A percentile compares a stretch with the other conserved stretches of the same genome.
Evolutionary conservation across 2,329 filamentous ascomycete genomes (phyloP).

Genomic region (Scorias spongiosa): DNA sequence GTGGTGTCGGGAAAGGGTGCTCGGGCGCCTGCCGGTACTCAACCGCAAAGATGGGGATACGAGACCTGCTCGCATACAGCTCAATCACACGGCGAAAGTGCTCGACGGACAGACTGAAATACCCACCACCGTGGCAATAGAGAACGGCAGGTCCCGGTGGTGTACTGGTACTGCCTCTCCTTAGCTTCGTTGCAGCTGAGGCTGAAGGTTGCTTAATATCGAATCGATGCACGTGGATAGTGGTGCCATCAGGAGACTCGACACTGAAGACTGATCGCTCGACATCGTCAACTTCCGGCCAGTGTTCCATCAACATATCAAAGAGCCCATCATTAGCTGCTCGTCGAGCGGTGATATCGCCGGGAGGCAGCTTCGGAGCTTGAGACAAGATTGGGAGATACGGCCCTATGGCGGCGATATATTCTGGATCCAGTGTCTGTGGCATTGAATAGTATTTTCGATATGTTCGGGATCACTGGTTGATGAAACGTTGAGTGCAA

Average conservation of each 20-base stretch:
- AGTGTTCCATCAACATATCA: conserved; percentile 1
- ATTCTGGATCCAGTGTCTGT: neutral
- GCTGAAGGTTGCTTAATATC: conserved; percentile 1
- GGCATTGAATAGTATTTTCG: neutral
- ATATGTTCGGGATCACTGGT: too few relatives aligned
- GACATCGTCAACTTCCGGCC: conserved; percentile 4
- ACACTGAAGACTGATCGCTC: conserved; percentile 6
- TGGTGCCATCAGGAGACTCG: conserved; percentile 7
- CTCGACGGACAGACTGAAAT: conserved; percentile 19
- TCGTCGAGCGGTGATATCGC: conserved; percentile 8
- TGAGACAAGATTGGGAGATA: neutral
- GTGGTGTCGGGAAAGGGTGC: conserved; percentile 7
- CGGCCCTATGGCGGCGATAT: neutral
- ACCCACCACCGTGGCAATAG: conserved; percentile 29
- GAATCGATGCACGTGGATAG: conserved; percentile 10
- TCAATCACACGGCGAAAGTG: conserved; percentile 14
- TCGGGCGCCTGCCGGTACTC: conserved; percentile 20
- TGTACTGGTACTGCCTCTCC: neutral
- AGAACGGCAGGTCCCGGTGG: conserved; percentile 13
- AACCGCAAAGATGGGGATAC: conserved; percentile 19
- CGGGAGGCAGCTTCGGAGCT: neutral
- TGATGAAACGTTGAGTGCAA: too few relatives aligned
- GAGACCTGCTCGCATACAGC: conserved; percentile 11
- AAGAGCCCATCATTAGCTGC: conserved; percentile 3
- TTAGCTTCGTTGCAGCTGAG: too few relatives aligned